A percentile compares a stretch with the other conserved stretches of the same genome.
Evolutionary conservation across 768 basidiomycete genomes (phyloP).

Genomic region (Tylopilus intermedius): DNA sequence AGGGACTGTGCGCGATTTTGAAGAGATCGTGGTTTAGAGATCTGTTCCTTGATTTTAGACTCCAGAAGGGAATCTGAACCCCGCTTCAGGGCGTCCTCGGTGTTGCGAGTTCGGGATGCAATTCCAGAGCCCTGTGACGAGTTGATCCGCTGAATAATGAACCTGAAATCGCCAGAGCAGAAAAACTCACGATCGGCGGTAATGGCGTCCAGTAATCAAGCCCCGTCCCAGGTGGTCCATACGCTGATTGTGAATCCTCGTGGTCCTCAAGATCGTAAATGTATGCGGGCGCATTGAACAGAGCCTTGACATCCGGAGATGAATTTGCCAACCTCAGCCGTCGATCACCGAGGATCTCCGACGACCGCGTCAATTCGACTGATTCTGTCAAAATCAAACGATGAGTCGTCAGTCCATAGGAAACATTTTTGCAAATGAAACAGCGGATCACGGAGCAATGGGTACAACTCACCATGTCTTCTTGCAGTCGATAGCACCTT

Average conservation of each 20-base stretch:
- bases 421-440: not conserved
- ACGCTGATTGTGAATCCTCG: constrained; percentile 58
- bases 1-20: constrained; percentile 87
- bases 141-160: constrained; percentile 18
- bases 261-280: constrained; percentile 76
- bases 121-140: constrained; percentile 58
- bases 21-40: constrained; percentile 71
- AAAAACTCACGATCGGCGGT: constrained; percentile 61
- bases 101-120: constrained; percentile 59
- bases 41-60: constrained; percentile 75
- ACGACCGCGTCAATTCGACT: constrained; percentile 62
- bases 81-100: constrained; percentile 73
- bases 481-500: constrained; percentile 81
- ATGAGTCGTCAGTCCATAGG: constrained; percentile 9
- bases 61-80: constrained; percentile 82
- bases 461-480: constrained; percentile 47
- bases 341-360: constrained; percentile 64
- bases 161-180: constrained; percentile 2
- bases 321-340: constrained; percentile 81
- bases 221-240: constrained; percentile 45
- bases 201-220: constrained; percentile 75
- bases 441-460: not conserved
- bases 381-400: constrained; percentile 46
- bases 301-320: constrained; percentile 90
- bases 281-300: constrained; percentile 85